These are phyloP conservation scores for Harringtonia lauricola DNA, from an alignment of 2,329 filamentous ascomycete species.

Conservation along the genomic window DNA sequence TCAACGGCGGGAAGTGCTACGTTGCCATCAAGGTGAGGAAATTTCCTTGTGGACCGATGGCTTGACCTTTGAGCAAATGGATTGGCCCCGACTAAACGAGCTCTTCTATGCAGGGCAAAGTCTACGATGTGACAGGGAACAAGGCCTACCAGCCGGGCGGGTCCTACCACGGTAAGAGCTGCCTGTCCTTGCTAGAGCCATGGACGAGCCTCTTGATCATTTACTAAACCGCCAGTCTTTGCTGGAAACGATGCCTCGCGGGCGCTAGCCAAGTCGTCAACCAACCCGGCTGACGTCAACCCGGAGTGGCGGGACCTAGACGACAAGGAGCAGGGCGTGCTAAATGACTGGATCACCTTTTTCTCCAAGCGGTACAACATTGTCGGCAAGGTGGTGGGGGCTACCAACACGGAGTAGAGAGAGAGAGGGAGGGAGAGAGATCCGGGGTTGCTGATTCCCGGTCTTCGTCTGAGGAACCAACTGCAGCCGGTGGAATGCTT, in stretches of 20 bases:
- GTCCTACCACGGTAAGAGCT: conserved; percentile 65
- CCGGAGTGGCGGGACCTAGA: conserved; percentile 74
- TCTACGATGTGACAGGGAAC: conserved; percentile 92
- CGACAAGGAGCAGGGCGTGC: conserved; percentile 73
- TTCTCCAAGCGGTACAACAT: conserved; percentile 97
- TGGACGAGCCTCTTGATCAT: no score
- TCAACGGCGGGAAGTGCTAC: conserved; percentile 52
- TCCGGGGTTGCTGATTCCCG: no score
- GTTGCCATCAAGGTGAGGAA: conserved; percentile 54
- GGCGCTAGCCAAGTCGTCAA: conserved; percentile 75
- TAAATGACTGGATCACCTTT: conserved; percentile 91
- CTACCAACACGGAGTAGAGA: conserved; percentile 40
- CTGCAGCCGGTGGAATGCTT: background rate
- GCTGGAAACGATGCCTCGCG: conserved; percentile 93
- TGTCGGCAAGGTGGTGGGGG: conserved; percentile 55
- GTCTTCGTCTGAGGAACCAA: no score
- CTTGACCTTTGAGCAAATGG: background rate
- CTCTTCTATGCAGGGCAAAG: conserved; percentile 52
- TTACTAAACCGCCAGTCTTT: no score
- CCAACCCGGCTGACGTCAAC: conserved; percentile 71
- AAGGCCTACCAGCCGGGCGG: conserved; percentile 73
- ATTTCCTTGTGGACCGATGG: no score
- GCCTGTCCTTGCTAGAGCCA: background rate
- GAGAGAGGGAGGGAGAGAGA: background rate
- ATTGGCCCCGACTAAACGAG: background rate